These are phyloP conservation scores for Citrus reticulata DNA, from an alignment of 345 rosid genomes.

Conservation along the genomic window DNA sequence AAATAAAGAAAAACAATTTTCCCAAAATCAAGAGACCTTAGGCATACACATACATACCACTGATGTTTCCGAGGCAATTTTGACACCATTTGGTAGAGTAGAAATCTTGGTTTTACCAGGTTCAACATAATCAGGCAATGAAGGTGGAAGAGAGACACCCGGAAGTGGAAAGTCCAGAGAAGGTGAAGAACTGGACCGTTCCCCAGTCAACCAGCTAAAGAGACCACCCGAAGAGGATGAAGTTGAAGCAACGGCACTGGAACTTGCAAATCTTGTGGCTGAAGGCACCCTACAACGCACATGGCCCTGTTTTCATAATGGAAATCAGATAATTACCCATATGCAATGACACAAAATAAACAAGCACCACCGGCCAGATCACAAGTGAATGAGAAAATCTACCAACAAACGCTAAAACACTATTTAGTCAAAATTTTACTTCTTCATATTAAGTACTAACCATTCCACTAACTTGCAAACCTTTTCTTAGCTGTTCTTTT, in stretches of 20 bases:
- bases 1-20: background rate
- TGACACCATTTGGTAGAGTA: slow-evolving; percentile 67
- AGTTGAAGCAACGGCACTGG: slow-evolving; percentile 52
- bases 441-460: background rate
- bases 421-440: background rate
- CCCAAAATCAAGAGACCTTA: slow-evolving; percentile 15
- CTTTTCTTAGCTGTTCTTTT: background rate
- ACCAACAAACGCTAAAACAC: background rate
- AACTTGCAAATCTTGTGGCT: slow-evolving; percentile 37
- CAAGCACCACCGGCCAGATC: background rate
- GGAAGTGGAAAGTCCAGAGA: slow-evolving; percentile 51
- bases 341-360: background rate
- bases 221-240: slow-evolving; percentile 50
- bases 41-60: slow-evolving; percentile 32
- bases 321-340: slow-evolving; percentile 14
- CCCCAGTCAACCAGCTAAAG: slow-evolving; percentile 69
- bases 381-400: background rate
- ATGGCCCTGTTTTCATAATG: slow-evolving; percentile 30
- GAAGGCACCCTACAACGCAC: slow-evolving; percentile 17
- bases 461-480: background rate
- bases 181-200: slow-evolving; percentile 39
- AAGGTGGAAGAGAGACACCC: slow-evolving; percentile 62
- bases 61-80: slow-evolving; percentile 53
- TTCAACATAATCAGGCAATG: slow-evolving; percentile 65
- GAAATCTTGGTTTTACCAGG: slow-evolving; percentile 52